phyloP scores from a whole-genome alignment of 257 asterid species.

The Nicotiana undulata region DNA sequence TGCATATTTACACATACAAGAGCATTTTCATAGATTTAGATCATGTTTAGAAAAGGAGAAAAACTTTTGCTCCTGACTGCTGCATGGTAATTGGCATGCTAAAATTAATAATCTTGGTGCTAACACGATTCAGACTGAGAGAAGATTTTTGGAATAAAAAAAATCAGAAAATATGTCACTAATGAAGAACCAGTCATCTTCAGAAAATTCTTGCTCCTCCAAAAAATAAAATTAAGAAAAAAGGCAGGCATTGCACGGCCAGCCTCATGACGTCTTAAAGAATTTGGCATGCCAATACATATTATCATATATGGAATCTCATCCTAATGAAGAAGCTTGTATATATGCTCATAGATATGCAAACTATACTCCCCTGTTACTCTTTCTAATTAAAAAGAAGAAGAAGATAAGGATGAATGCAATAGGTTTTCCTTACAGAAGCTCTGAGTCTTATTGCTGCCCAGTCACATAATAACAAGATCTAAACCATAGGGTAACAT shows the following conservation, averaged over 20 bases:
- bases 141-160: background rate
- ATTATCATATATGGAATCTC: background rate
- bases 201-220: background rate
- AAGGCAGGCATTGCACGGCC: background rate
- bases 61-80: background rate
- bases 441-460: background rate
- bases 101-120: constrained; percentile 1
- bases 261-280: background rate
- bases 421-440: background rate
- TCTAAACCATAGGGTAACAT: background rate
- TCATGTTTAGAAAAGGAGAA: background rate
- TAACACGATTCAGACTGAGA: background rate
- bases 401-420: no score
- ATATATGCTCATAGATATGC: background rate
- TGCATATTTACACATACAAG: background rate
- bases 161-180: background rate
- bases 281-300: background rate
- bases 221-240: no score
- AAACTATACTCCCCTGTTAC: background rate
- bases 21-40: background rate
- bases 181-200: background rate
- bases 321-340: background rate
- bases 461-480: background rate
- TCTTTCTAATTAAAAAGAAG: background rate
- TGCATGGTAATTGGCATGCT: background rate